A percentile compares a stretch with the other conserved stretches of the same genome.
Conservation (phyloP, 352 stramenopile genomes). For the Globisporangium canariense region DNA sequence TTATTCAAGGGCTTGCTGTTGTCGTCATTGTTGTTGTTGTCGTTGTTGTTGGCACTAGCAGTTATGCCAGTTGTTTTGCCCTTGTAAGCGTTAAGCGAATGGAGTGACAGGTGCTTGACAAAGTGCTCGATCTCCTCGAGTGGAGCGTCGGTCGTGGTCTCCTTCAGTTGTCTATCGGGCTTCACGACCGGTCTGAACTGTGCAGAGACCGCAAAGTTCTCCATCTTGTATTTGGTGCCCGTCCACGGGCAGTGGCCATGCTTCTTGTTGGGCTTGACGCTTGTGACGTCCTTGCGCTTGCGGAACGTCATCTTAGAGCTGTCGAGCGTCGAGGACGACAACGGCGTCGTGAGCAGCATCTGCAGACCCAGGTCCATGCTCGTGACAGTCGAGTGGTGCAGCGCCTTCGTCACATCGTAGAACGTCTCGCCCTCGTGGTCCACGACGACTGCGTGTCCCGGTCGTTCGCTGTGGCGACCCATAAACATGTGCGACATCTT, state of each 20-base stretch:
- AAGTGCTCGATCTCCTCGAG: conserved; percentile 58
- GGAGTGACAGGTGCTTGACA: conserved; percentile 42
- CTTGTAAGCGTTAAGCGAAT: conserved; percentile 25
- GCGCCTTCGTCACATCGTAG: conserved; percentile 63
- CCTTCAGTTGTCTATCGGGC: conserved; percentile 40
- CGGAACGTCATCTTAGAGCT: conserved; percentile 51
- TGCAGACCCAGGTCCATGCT: conserved; percentile 76
- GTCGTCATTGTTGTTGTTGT: not conserved
- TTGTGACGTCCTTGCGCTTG: conserved; percentile 53
- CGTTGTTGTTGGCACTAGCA: not conserved
- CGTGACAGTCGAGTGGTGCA: conserved; percentile 48
- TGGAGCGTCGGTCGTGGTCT: conserved; percentile 29
- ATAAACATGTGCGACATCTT: conserved; percentile 72
- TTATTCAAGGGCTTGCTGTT: not conserved
- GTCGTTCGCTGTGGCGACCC: conserved; percentile 24
- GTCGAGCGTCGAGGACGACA: conserved; percentile 60
- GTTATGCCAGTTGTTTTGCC: too few relatives aligned
- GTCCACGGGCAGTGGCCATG: conserved; percentile 49
- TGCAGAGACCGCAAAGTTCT: conserved; percentile 57
- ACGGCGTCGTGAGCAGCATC: conserved; percentile 65
- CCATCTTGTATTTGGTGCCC: conserved; percentile 73
- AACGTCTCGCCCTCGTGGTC: conserved; percentile 55
- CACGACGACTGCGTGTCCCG: conserved; percentile 51
- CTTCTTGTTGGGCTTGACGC: conserved; percentile 16
- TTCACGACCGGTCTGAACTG: conserved; percentile 57